Evolutionary conservation across 768 basidiomycete genomes (phyloP), one percentile per base, ranked within the genome.

Genomic region (Psilocybe cubensis): DNA sequence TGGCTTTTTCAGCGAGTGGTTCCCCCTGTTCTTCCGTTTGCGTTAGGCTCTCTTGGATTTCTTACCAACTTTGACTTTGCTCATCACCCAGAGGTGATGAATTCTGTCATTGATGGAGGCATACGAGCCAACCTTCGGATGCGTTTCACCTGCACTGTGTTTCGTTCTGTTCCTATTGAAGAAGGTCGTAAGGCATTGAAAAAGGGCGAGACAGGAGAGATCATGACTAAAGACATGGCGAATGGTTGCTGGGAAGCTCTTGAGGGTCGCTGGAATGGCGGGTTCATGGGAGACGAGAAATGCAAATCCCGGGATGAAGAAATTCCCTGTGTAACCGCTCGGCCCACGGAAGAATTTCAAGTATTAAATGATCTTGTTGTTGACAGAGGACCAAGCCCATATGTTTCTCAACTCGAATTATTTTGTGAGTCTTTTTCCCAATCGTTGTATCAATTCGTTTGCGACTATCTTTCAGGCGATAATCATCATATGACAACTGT

Each of bases 401-500:
- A 95, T 72, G 96, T 99, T 69, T 95, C 92, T 68, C 79, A 94
- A 64, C 78, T 99, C 59, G 97, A 99, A 73, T 82, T 99, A 12
- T 99, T 99, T 66, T 97, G 96, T 98, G 65, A 64, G 89, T 7
- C 18, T 77, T 33, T 1, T 17, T 50, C 56, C 48, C 11, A 21
- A 48, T 50, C 38, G 33, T 49, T 29, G 25, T 18, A 5, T 2
- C 12, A 51, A 47, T 38, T 11, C 11, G n/a, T n/a, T 56, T 69
- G 20, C 63, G 21, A 11, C 28, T 57, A 33, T 46, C 27, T 51
- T 24, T 51, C 23, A 65, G 96, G 95, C 57, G 97, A 99, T 69
- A 96, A 99, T 62, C 94, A 99, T 72, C 97, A 98, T 76, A 89
- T 99, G 84, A 99, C 97, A 1, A 99, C 97, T 1, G 97, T 98